Percentiles rank a stretch among this genome's conserved stretches.
Conservation (phyloP, 331 rosid species). For the Rhamnella rubrinervis region DNA sequence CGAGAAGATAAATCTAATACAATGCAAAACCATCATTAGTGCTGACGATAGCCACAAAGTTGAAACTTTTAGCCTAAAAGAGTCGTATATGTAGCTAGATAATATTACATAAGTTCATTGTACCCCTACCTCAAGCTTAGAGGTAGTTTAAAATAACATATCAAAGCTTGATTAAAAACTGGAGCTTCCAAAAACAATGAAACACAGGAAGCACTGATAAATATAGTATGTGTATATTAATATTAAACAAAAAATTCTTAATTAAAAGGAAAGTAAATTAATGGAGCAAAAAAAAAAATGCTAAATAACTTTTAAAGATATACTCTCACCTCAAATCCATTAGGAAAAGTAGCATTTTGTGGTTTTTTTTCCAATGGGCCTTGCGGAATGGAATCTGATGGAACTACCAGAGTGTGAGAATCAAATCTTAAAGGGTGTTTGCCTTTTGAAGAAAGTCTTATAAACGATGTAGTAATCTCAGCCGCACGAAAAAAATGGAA, state of each 20-base stretch:
- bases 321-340: conserved; percentile 82
- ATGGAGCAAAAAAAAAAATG: neutral
- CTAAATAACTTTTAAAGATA: conserved; percentile 1
- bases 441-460: neutral
- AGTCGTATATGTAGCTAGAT: neutral
- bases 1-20: neutral
- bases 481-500: neutral
- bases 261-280: neutral
- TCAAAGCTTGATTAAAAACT: neutral
- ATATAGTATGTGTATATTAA: neutral
- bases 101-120: neutral
- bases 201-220: neutral
- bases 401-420: conserved; percentile 38
- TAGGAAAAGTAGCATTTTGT: conserved; percentile 61
- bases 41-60: neutral
- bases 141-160: neutral
- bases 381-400: conserved; percentile 41
- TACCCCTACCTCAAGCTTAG: neutral
- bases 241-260: neutral
- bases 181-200: neutral
- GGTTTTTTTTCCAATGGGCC: conserved; percentile 50
- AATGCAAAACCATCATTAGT: neutral
- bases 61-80: neutral
- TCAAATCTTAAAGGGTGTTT: neutral
- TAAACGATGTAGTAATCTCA: neutral